Conservation (phyloP, 306 rosid species). For the Cicer arietinum region DNA sequence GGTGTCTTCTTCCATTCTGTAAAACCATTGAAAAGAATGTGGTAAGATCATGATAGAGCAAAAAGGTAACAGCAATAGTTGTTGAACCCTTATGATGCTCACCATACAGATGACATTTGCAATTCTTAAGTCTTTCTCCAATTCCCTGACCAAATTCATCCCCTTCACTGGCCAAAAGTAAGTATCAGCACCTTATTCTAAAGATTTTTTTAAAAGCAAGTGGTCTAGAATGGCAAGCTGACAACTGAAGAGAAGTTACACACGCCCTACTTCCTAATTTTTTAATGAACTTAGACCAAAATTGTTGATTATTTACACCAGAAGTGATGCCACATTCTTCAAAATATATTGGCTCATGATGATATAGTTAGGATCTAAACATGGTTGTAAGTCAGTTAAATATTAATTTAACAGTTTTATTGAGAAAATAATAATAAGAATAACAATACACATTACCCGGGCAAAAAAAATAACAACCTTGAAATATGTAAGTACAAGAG, state of each 20-base stretch:
- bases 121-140: constrained; percentile 95
- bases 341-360: constrained; percentile 27
- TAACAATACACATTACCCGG: not conserved
- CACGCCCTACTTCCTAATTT: constrained; percentile 33
- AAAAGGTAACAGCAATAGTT: constrained; percentile 28
- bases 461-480: constrained; percentile 22
- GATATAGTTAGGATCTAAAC: constrained; percentile 33
- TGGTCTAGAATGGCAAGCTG: constrained; percentile 31
- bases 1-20: constrained; percentile 98
- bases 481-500: constrained; percentile 26
- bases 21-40: constrained; percentile 44
- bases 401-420: constrained; percentile 20
- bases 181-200: constrained; percentile 62
- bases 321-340: constrained; percentile 39
- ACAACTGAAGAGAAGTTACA: constrained; percentile 28
- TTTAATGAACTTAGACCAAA: constrained; percentile 22
- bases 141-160: constrained; percentile 97
- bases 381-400: constrained; percentile 33
- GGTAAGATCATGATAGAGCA: constrained; percentile 43
- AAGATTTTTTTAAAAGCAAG: constrained; percentile 4
- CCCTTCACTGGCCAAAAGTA: constrained; percentile 99
- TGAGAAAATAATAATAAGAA: constrained; percentile 10
- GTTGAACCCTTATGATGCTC: constrained; percentile 44
- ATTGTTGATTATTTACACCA: constrained; percentile 36
- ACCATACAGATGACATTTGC: constrained; percentile 99